Conservation (phyloP, 1,139 yeast genomes). For the Wickerhamiella infanticola region DNA sequence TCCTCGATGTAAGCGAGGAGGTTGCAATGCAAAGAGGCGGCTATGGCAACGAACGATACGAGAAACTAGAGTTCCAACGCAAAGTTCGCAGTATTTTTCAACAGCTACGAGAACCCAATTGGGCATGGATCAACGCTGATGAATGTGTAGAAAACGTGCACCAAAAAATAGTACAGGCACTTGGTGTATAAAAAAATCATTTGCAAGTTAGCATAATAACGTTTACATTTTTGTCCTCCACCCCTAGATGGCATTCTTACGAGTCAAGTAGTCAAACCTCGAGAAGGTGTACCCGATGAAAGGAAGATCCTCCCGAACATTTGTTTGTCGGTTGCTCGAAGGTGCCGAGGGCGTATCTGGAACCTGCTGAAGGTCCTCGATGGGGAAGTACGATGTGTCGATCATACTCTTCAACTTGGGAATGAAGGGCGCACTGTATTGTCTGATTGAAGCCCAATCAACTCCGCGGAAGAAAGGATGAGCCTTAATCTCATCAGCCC, state of each 20-base stretch:
- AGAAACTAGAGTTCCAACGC: conserved; percentile 52
- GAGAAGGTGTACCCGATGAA: conserved; percentile 95
- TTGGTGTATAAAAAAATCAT: not conserved
- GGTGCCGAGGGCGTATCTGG: conserved; percentile 61
- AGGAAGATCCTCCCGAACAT: conserved; percentile 72
- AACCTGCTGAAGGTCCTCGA: conserved; percentile 88
- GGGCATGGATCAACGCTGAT: conserved; percentile 45
- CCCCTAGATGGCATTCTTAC: conserved; percentile 58
- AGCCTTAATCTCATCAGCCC: conserved; percentile 78
- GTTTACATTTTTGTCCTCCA: too few species aligned
- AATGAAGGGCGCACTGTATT: conserved; percentile 90
- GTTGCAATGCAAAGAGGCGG: conserved; percentile 50
- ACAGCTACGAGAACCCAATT: conserved; percentile 26
- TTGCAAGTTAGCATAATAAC: not conserved
- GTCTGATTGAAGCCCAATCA: conserved; percentile 87
- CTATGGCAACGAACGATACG: conserved; percentile 89
- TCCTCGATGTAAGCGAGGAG: conserved; percentile 43
- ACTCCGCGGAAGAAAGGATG: conserved; percentile 95
- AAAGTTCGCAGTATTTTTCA: conserved; percentile 49
- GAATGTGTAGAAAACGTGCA: conserved; percentile 42
- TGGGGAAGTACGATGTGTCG: conserved; percentile 95
- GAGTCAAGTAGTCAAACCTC: conserved; percentile 78
- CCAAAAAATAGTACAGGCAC: conserved; percentile 13
- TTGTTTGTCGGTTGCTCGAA: conserved; percentile 15
- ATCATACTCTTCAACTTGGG: conserved; percentile 75